Base-by-base conservation (phyloP, 306 rosid genomes). In the Potentilla sterilis region DNA sequence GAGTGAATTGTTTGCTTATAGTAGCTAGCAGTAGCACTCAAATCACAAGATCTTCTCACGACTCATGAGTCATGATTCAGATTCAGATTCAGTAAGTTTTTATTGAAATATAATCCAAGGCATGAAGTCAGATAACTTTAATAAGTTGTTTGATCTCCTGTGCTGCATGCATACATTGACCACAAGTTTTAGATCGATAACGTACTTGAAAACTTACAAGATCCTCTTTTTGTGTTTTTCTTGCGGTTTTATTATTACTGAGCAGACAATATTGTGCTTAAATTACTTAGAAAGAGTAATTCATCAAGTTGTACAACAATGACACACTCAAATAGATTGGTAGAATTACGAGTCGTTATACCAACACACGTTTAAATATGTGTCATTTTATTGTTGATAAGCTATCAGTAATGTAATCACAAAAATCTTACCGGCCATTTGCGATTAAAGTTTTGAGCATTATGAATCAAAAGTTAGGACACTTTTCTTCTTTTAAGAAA, bases 1-100 rank as follows among this genome's bases (percentile, higher is more conserved):
- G 22, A 46, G n/a, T 58, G 57, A 35, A 73, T 34, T 57, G 11
- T 73, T 1, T 15, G 28, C 28, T 34, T 13, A 19, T 57, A 70
- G 74, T 67, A 47, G 34, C 72, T 67, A 47, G 34, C 72, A 38
- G 32, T 15, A 51, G 32, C 9, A 62, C 73, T 67, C 75, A 21
- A 62, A 52, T 66, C 59, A 59, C 69, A 69, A 72, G 64, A 79
- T 72, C 41, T n/a, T n/a, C n/a, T n/a, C n/a, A n/a, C n/a, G n/a
- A n/a, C 14, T 63, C 32, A 65, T 65, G 72, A 49, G 16, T 68
- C 46, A 38, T 34, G 64, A 59, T 70, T 68, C 41, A 59, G 40
- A 59, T 70, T 68, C 41, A 59, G 40, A 41, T 41, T 37, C 75
- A 62, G 42, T 62, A 32, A 32, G 67, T 34, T 62, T 62, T 32